Evolutionary conservation across 2,329 filamentous ascomycete genomes (phyloP).

Genomic region (Lasiodiplodia sp.): DNA sequence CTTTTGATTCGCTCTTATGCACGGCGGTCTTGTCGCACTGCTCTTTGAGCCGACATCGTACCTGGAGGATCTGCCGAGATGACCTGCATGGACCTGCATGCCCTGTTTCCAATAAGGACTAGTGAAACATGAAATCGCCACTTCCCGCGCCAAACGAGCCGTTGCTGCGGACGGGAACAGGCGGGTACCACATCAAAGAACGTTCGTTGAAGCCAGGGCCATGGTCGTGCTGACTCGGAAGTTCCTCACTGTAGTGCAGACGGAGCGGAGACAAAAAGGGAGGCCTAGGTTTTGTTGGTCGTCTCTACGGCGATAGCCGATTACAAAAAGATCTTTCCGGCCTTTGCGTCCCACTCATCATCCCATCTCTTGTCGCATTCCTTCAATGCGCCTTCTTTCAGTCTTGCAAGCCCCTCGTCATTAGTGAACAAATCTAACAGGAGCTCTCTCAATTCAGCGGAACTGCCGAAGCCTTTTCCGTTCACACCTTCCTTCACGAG

Average conservation of each 20-base stretch:
- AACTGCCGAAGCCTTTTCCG: conserved; percentile 81
- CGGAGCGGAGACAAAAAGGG: background rate
- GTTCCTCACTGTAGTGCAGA: background rate
- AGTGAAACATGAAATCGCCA: background rate
- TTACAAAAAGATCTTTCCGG: conserved; percentile 69
- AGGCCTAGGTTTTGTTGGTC: background rate
- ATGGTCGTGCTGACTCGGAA: background rate
- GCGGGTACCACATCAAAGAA: background rate
- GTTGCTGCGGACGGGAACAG: background rate
- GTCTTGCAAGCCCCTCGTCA: conserved; percentile 60
- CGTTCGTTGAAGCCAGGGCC: background rate
- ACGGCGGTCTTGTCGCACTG: background rate
- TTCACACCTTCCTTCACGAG: conserved; percentile 88
- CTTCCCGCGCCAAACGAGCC: background rate
- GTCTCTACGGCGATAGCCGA: background rate
- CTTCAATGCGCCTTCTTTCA: conserved; percentile 73
- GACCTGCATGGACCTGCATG: conserved; percentile 7
- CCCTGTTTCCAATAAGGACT: background rate
- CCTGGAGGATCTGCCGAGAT: conserved; percentile 4
- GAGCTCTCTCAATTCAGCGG: conserved; percentile 68
- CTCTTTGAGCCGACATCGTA: background rate
- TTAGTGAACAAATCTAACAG: conserved; percentile 69
- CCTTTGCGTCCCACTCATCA: conserved; percentile 88
- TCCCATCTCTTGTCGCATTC: conserved; percentile 86
- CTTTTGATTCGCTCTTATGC: background rate